Base-by-base conservation (phyloP, 192 early-diverging fungal genomes). In the Kappamyces sp. region DNA sequence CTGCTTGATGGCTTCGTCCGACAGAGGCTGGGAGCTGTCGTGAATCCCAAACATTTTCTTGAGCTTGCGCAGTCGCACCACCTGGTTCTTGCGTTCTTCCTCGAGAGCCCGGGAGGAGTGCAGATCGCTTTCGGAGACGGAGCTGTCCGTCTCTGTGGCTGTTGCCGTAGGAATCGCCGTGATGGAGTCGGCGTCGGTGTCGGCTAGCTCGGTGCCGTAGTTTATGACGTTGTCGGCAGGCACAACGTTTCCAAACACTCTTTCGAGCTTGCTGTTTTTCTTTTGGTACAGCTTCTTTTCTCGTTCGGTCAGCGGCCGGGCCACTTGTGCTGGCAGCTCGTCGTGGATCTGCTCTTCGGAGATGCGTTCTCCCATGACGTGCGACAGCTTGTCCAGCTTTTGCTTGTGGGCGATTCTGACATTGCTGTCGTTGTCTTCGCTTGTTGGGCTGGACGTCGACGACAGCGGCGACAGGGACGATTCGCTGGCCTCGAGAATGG, bases 331-430 rank as follows among this genome's bases (percentile, higher is more conserved):
- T 34, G 67, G 60, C 14, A 29, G 11, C 11, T 40, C 49, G n/a
- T 58, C 62, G 37, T 59, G 39, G 22, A 70, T 50, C 33, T 60
- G 39, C 31, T 57, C 53, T 54, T 42, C 60, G 9, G 39, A 47
- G 48, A 79, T 74, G 36, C 77, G 59, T 33, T 79, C 45, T 0
- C 77, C 77, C 51, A 79, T 59, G 36, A 76, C 22, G 38, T 57
- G 37, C 2, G 68, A 71, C 3, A 79, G 50, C 57, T 79, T 79
- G 59, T 79, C 73, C 5, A 76, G 30, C 2, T 64, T 37, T 35
- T 70, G 62, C 52, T 79, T 79, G 22, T 70, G 54, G 29, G 67
- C 55, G 30, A 36, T 5, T 8, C 45, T 53, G 32, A 34, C n/a
- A 37, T 55, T 65, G 12, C 15, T 15, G 33, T 62, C 65, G 43